phyloP scores from a whole-genome alignment of 192 early-diverging fungal species.

The Podila epigama region DNA sequence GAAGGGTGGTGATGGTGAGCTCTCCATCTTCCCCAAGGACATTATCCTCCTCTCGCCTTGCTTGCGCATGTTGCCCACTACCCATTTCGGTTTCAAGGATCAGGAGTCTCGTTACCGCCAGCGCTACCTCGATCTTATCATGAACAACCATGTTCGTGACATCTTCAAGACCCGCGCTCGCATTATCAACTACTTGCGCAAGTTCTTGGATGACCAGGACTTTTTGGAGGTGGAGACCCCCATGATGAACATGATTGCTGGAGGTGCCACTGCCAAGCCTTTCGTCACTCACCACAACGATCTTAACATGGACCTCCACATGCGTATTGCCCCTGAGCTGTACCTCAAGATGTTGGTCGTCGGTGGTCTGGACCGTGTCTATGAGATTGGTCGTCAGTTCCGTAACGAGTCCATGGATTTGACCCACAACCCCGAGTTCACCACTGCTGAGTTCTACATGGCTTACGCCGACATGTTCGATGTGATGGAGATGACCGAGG shows the following conservation, averaged over 20 bases:
- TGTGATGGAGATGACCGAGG: constrained; percentile 95
- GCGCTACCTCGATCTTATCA: constrained; percentile 98
- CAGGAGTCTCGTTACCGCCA: constrained; percentile 97
- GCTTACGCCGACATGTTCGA: constrained; percentile 99
- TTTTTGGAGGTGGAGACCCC: constrained; percentile 99
- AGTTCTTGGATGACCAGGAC: constrained; percentile 91
- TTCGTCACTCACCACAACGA: constrained; percentile 99
- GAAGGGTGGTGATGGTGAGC: constrained; percentile 74
- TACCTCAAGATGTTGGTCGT: constrained; percentile 98
- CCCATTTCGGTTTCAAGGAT: constrained; percentile 95
- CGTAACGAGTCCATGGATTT: constrained; percentile 98
- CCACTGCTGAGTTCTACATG: constrained; percentile 99
- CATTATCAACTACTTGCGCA: constrained; percentile 95
- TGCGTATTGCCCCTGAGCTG: constrained; percentile 98
- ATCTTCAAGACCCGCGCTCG: constrained; percentile 93
- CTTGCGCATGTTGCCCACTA: constrained; percentile 95
- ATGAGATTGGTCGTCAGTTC: constrained; percentile 99
- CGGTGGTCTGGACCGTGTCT: constrained; percentile 97
- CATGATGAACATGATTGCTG: constrained; percentile 99
- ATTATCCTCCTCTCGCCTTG: constrained; percentile 92
- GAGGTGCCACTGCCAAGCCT: constrained; percentile 99
- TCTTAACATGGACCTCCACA: constrained; percentile 97
- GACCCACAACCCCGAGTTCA: constrained; percentile 99
- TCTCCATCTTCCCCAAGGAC: constrained; percentile 93
- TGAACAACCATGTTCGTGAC: constrained; percentile 95